These are phyloP conservation scores for Hericium alpestre DNA, from an alignment of 768 basidiomycete species.

Conservation along the genomic window DNA sequence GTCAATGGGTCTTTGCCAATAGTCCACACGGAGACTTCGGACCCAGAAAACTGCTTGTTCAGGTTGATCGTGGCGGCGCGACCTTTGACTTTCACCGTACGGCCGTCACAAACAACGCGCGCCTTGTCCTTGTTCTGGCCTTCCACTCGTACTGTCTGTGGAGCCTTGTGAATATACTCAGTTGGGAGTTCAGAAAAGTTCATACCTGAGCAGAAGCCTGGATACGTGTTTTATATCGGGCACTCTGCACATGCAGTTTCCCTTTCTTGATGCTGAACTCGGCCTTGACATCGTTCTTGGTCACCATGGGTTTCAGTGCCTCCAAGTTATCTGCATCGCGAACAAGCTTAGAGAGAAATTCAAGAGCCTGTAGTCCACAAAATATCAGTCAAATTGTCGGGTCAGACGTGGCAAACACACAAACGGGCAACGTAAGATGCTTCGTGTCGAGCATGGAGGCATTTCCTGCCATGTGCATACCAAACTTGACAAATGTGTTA, in stretches of 20 bases:
- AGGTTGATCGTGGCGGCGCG: conserved; percentile 26
- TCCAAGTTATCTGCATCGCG: neutral
- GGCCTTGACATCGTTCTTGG: conserved; percentile 30
- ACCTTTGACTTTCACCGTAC: conserved; percentile 22
- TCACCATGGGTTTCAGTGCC: conserved; percentile 25
- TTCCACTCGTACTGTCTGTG: conserved; percentile 12
- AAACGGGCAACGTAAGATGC: neutral
- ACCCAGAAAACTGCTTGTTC: neutral
- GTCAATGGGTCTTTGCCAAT: conserved; percentile 14
- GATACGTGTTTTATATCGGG: conserved; percentile 36
- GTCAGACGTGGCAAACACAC: neutral
- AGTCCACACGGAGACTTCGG: conserved; percentile 3
- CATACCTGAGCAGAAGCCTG: conserved; percentile 30
- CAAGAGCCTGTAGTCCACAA: neutral
- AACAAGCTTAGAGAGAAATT: neutral
- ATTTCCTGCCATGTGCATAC: neutral
- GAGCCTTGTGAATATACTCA: conserved; percentile 13
- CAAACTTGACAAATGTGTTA: neutral
- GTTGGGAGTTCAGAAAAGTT: neutral
- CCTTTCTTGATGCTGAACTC: conserved; percentile 21
- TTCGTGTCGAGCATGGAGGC: neutral
- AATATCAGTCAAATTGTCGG: neutral
- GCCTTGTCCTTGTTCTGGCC: neutral
- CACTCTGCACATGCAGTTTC: conserved; percentile 24
- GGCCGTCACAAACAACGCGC: conserved; percentile 4